Percentiles rank a stretch among this genome's conserved stretches.
These are phyloP conservation scores for Rhodotorula mucilaginosa DNA, from an alignment of 1,284 basidiomycete genomes.

Conservation along the genomic window DNA sequence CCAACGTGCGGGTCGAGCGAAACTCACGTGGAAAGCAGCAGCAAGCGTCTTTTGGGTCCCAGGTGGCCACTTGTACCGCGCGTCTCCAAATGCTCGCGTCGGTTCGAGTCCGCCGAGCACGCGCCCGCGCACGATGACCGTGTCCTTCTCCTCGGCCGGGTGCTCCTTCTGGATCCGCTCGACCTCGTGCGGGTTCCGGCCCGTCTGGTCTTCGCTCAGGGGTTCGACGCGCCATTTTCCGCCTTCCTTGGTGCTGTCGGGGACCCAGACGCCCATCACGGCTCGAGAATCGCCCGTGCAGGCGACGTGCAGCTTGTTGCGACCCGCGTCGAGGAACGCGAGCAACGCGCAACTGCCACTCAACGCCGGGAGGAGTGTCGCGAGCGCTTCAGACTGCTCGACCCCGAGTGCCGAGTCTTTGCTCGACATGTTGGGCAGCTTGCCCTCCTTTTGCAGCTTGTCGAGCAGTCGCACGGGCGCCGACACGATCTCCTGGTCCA, in stretches of 20 bases:
- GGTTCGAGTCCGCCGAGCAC: constrained; percentile 92
- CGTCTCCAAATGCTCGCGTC: constrained; percentile 73
- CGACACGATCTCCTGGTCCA: constrained; percentile 74
- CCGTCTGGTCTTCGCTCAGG: constrained; percentile 92
- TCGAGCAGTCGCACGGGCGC: constrained; percentile 70
- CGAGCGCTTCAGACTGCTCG: constrained; percentile 35
- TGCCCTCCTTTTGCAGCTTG: constrained; percentile 43
- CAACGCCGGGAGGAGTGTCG: constrained; percentile 73
- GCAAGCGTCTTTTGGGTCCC: constrained; percentile 50
- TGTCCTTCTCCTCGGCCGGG: constrained; percentile 71
- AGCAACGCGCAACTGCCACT: constrained; percentile 82
- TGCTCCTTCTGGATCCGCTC: constrained; percentile 76
- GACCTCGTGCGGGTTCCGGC: constrained; percentile 80
- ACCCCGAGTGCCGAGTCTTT: constrained; percentile 15
- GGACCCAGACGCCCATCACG: constrained; percentile 88
- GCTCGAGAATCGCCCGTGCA: constrained; percentile 92
- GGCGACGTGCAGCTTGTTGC: constrained; percentile 79
- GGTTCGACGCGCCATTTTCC: constrained; percentile 84
- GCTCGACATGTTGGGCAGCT: constrained; percentile 9
- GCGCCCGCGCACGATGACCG: constrained; percentile 80
- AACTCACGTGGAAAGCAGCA: constrained; percentile 46
- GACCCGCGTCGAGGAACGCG: constrained; percentile 77
- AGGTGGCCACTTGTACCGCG: constrained; percentile 75
- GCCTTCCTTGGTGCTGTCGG: constrained; percentile 53
- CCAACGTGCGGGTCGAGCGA: background rate